These are phyloP conservation scores for Fusarium sp. DNA, from an alignment of 2,329 filamentous ascomycete genomes.

Conservation along the genomic window DNA sequence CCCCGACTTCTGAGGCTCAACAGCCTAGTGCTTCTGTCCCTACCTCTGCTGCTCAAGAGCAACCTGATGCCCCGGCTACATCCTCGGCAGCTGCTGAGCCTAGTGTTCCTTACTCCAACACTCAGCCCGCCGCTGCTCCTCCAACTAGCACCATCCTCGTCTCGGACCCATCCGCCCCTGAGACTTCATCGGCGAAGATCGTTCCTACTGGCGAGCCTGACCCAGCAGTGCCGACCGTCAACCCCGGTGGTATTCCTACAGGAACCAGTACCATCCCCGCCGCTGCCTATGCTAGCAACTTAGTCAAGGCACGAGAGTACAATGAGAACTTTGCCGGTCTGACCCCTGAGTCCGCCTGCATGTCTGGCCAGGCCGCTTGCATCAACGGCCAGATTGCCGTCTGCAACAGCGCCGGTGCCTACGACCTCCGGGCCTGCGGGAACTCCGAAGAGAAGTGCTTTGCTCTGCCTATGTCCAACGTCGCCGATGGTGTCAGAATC, in stretches of 20 bases:
- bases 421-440: constrained; percentile 51
- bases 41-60: neutral
- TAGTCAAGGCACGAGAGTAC: constrained; percentile 54
- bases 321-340: constrained; percentile 58
- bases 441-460: constrained; percentile 53
- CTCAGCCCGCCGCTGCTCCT: constrained; percentile 4
- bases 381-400: constrained; percentile 58
- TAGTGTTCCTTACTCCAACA: constrained; percentile 7
- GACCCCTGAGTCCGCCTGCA: constrained; percentile 57
- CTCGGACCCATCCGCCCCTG: constrained; percentile 22
- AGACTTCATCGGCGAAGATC: constrained; percentile 15
- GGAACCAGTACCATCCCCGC: constrained; percentile 53
- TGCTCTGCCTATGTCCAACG: constrained; percentile 61
- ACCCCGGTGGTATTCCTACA: constrained; percentile 46
- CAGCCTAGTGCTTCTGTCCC: neutral
- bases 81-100: neutral
- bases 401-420: constrained; percentile 55
- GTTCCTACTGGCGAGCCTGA: constrained; percentile 45
- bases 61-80: neutral
- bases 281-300: constrained; percentile 54
- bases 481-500: constrained; percentile 55
- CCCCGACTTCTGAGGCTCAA: neutral
- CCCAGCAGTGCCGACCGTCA: constrained; percentile 53
- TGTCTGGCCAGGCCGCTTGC: constrained; percentile 58
- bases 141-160: constrained; percentile 15